These are phyloP conservation scores for Ceratobasidium sp. DNA, from an alignment of 1,284 basidiomycete genomes.

Conservation along the genomic window DNA sequence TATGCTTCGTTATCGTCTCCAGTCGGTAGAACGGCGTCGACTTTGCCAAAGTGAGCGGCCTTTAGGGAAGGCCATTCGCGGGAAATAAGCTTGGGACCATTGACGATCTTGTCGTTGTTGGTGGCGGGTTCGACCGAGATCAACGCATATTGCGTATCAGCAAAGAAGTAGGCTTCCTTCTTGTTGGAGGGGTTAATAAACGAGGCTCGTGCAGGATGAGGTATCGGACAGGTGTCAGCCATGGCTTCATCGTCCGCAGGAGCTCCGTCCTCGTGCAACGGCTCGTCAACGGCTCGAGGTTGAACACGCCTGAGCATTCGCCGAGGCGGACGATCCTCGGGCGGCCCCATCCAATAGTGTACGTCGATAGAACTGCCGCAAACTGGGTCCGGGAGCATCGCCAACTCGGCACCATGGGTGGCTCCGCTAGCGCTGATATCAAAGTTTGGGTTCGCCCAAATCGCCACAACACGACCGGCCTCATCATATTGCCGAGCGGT, in stretches of 20 bases:
- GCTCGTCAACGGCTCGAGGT: neutral
- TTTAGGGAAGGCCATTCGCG: constrained; percentile 12
- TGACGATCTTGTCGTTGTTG: constrained; percentile 13
- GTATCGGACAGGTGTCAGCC: neutral
- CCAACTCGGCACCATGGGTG: neutral
- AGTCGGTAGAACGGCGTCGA: constrained; percentile 6
- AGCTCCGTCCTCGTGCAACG: constrained; percentile 7
- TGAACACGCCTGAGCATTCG: neutral
- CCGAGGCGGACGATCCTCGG: neutral
- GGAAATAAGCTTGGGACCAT: neutral
- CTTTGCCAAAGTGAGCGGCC: constrained; percentile 3
- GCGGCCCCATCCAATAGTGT: constrained; percentile 6
- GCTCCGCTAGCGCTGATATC: constrained; percentile 3
- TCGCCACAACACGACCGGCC: neutral
- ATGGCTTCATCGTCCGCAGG: neutral
- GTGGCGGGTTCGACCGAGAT: constrained; percentile 2
- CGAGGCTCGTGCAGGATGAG: neutral
- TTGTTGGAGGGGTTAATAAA: neutral
- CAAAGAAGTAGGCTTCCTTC: constrained; percentile 29
- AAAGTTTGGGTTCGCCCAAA: constrained; percentile 5
- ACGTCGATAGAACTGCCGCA: constrained; percentile 8
- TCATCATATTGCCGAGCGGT: neutral
- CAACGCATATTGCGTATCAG: constrained; percentile 4
- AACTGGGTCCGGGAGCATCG: constrained; percentile 4
- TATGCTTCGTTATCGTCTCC: constrained; percentile 19